A percentile compares a stretch with the other conserved stretches of the same genome.
These are phyloP conservation scores for Salix suchowensis DNA, from an alignment of 345 rosid genomes.

Conservation along the genomic window DNA sequence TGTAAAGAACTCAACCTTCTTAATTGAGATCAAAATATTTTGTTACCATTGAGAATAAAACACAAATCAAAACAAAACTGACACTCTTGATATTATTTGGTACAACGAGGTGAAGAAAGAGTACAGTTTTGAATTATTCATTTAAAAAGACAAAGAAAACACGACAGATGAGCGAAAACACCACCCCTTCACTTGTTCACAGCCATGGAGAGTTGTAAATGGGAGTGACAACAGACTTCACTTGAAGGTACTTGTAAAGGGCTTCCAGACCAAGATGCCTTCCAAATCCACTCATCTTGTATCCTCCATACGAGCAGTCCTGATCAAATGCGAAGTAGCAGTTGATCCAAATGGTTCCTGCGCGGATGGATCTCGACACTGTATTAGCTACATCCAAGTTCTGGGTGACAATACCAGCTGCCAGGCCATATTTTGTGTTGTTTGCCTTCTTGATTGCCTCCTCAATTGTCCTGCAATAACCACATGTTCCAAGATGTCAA, in stretches of 20 bases:
- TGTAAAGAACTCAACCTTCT: too few relatives aligned
- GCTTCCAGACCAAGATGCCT: constrained; percentile 62
- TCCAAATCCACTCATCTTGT: constrained; percentile 65
- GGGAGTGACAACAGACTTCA: constrained; percentile 65
- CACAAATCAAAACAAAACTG: too few relatives aligned
- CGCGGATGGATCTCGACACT: constrained; percentile 62
- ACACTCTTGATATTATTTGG: too few relatives aligned
- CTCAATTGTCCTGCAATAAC: constrained; percentile 48
- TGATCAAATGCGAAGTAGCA: constrained; percentile 60
- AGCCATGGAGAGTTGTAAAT: constrained; percentile 70
- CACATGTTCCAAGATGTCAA: too few relatives aligned
- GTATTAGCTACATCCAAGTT: constrained; percentile 59
- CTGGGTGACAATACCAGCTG: constrained; percentile 68
- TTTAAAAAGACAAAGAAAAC: too few relatives aligned
- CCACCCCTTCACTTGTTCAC: constrained; percentile 9
- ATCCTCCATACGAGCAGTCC: constrained; percentile 70
- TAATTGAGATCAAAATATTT: too few relatives aligned
- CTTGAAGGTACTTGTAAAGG: constrained; percentile 49
- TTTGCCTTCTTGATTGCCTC: constrained; percentile 66
- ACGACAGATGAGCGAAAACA: too few relatives aligned
- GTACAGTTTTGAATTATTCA: too few relatives aligned
- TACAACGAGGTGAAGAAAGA: too few relatives aligned
- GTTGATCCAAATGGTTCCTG: constrained; percentile 62
- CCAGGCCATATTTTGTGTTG: constrained; percentile 62
- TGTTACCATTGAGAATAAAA: too few relatives aligned